Conservation (phyloP, 2,329 filamentous ascomycete species). For the Pyrenophora tritici-repentis region DNA sequence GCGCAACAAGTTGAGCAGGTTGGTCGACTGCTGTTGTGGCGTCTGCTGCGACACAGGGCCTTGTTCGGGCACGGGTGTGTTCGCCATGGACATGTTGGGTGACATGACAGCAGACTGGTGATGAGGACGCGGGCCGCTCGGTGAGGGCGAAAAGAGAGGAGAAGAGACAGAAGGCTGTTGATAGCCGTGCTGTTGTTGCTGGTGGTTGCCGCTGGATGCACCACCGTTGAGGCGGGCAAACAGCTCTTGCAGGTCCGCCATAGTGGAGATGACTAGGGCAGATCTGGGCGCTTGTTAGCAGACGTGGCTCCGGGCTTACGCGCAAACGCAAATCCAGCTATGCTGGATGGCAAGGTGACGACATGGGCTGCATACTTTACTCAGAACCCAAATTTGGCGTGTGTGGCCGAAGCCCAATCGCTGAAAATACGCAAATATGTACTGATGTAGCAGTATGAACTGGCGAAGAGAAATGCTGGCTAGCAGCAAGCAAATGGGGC, state of each 20-base stretch:
- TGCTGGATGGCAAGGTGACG: slow-evolving; percentile 12
- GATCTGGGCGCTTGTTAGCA: slow-evolving; percentile 26
- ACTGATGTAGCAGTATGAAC: slow-evolving; percentile 2
- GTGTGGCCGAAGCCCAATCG: slow-evolving; percentile 19
- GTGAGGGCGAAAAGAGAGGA: slow-evolving; percentile 61
- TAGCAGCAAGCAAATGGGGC: slow-evolving; percentile 13
- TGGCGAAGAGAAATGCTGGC: slow-evolving; percentile 11
- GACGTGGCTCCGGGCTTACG: slow-evolving; percentile 4
- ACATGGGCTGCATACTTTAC: slow-evolving; percentile 29
- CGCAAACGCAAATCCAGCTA: slow-evolving; percentile 9
- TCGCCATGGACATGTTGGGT: slow-evolving; percentile 56
- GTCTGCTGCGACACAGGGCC: slow-evolving; percentile 51
- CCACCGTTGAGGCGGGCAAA: slow-evolving; percentile 50
- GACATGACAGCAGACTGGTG: slow-evolving; percentile 64
- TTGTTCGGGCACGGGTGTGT: slow-evolving; percentile 49
- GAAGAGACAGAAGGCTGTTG: slow-evolving; percentile 65
- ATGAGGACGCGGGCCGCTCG: slow-evolving; percentile 59
- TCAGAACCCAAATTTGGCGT: slow-evolving; percentile 36
- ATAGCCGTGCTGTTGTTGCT: slow-evolving; percentile 29
- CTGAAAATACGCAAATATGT: slow-evolving; percentile 13
- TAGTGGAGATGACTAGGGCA: slow-evolving; percentile 31
- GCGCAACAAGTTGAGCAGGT: slow-evolving; percentile 68
- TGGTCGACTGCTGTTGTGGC: slow-evolving; percentile 53
- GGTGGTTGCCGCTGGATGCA: slow-evolving; percentile 32
- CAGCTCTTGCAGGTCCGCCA: slow-evolving; percentile 53